Base-by-base conservation (phyloP, 805 yeast genomes). In the Candida palmyrensis region DNA sequence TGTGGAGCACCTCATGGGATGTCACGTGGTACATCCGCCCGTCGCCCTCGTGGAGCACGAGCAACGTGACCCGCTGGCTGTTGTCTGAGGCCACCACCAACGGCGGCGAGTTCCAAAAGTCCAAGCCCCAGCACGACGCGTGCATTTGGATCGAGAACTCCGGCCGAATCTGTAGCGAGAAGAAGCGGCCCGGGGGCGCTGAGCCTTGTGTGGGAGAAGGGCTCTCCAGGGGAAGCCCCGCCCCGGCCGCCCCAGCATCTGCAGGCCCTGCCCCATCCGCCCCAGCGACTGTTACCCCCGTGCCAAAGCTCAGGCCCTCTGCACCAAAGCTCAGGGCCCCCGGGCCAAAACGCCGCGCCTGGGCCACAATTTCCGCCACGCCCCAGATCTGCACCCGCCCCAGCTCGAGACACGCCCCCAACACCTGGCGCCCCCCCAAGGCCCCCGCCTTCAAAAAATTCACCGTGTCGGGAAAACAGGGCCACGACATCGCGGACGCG, bases 111-210 rank as follows among this genome's bases (percentile, higher is more conserved):
- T 45, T 29, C n/a, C 52, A 41, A 24, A 71, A 52, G 44, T 77
- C 83, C 13, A 76, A 43, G 0, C 85, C 84, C 88, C 88, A 81
- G 2, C 70, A 75, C 1, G 82, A 75, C 2, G 70, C 53, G 5
- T 56, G 56, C 29, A 70, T 43, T 20, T 52, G 56, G 3, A 71
- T 35, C 17, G 43, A 47, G 22, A 54, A 45, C 14, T 49, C 58
- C 2, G 64, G 49, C 5, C 43, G 38, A 2, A 56, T 35, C 19
- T 43, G 42, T 8, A 49, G 33, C 6, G 49, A 54, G 40, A 25
- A 45, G 37, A 41, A 53, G 40, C 42, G 13, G 24, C 31, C 36
- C 8, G 20, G 35, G 4, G 34, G 29, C 3, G 24, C 18, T 3
- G 25, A 35, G 38, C 8, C 34, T 11, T 18, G 17, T 5, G 25